Percentiles rank a stretch among this genome's conserved stretches.
Evolutionary conservation across 345 rosid species (phyloP).

Genomic region (Limnanthes douglasii): DNA sequence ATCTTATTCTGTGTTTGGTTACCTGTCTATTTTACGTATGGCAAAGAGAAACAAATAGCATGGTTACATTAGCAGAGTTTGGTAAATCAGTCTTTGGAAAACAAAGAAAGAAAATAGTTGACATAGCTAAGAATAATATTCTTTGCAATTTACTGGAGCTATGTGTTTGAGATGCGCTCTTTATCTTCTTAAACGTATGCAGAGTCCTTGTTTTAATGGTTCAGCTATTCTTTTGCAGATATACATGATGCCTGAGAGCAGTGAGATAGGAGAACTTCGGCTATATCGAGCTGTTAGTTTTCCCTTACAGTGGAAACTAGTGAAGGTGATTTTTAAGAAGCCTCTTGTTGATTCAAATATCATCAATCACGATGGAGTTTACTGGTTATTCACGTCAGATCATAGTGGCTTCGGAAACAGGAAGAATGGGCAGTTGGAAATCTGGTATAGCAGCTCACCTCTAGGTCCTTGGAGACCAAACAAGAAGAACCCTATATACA

Average conservation of each 20-base stretch:
- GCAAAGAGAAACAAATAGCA: too few relatives aligned
- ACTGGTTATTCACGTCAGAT: conserved; percentile 88
- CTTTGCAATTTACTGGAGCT: too few relatives aligned
- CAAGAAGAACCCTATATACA: conserved; percentile 77
- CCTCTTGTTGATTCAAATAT: conserved; percentile 60
- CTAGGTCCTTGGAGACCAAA: conserved; percentile 94
- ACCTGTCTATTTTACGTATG: too few relatives aligned
- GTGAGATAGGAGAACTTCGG: conserved; percentile 51
- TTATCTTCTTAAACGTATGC: too few relatives aligned
- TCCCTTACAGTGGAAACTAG: conserved; percentile 70
- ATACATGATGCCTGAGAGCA: conserved; percentile 94
- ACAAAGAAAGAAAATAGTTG: too few relatives aligned
- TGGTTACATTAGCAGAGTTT: too few relatives aligned
- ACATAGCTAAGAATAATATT: too few relatives aligned
- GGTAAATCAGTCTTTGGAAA: too few relatives aligned
- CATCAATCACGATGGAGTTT: conserved; percentile 38
- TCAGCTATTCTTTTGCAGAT: conserved; percentile 28
- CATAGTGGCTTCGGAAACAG: conserved; percentile 46
- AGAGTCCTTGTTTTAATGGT: not conserved
- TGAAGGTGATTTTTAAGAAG: conserved; percentile 48
- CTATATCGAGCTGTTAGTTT: conserved; percentile 67
- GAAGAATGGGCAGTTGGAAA: conserved; percentile 74
- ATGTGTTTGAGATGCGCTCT: too few relatives aligned
- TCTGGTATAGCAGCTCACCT: conserved; percentile 79
- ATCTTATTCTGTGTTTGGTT: too few relatives aligned